A percentile compares a stretch with the other conserved stretches of the same genome.
Evolutionary conservation across 179 eudicot genomes (phyloP).

Genomic region (Corrigiola litoralis): DNA sequence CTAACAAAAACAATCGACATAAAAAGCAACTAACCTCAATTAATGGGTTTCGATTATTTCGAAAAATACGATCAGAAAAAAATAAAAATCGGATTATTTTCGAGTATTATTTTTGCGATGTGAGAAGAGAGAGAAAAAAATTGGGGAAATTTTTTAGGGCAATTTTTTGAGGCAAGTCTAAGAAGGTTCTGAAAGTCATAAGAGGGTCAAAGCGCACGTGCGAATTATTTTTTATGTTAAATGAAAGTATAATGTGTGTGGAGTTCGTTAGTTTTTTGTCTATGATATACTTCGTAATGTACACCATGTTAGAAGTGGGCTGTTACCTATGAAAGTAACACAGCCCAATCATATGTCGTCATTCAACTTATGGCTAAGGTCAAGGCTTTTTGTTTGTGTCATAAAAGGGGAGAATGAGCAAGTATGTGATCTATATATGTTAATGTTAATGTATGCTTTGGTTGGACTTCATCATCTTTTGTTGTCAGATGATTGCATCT

Average conservation of each 20-base stretch:
- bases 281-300: too few relatives aligned
- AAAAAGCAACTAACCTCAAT: slow-evolving; percentile 8
- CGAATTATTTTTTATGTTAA: neutral
- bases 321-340: slow-evolving; percentile 7
- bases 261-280: too few relatives aligned
- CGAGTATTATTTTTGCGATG: neutral
- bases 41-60: too few relatives aligned
- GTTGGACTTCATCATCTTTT: too few relatives aligned
- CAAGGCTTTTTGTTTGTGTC: too few relatives aligned
- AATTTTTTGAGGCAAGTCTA: neutral
- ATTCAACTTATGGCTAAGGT: neutral
- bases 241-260: neutral
- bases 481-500: neutral
- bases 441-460: neutral
- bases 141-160: slow-evolving; percentile 8
- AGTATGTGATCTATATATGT: too few relatives aligned
- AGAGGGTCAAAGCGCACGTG: slow-evolving; percentile 28
- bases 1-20: neutral
- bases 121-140: slow-evolving; percentile 12
- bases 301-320: neutral
- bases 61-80: too few relatives aligned
- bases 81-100: too few relatives aligned
- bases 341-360: slow-evolving; percentile 22
- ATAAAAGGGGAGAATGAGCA: too few relatives aligned
- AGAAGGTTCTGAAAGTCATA: slow-evolving; percentile 23